phyloP scores from a whole-genome alignment of 306 rosid species.

The Vicia villosa region DNA sequence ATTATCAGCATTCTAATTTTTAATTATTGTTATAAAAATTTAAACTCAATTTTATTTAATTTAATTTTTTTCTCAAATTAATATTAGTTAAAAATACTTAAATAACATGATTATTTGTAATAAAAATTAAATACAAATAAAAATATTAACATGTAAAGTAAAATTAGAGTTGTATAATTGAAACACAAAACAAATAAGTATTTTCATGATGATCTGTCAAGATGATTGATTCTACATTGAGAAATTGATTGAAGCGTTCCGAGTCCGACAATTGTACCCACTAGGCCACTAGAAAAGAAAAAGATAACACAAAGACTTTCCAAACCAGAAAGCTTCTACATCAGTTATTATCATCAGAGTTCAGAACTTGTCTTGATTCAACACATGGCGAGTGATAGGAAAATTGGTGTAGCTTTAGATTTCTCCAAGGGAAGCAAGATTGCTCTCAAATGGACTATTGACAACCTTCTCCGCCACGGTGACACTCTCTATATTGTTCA shows the following conservation, averaged over 20 bases:
- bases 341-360: neutral
- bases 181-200: no score
- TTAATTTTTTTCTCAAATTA: no score
- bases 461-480: slow-evolving; percentile 44
- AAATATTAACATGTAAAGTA: no score
- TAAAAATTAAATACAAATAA: no score
- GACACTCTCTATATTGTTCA: slow-evolving; percentile 52
- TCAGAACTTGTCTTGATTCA: neutral
- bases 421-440: slow-evolving; percentile 60
- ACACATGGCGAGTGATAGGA: slow-evolving; percentile 42
- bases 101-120: no score
- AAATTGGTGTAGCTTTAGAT: slow-evolving; percentile 56
- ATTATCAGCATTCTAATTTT: no score
- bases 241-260: neutral
- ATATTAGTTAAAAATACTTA: no score
- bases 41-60: no score
- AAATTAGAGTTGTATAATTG: no score
- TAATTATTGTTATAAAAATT: no score
- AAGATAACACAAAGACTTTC: neutral
- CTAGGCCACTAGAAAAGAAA: neutral
- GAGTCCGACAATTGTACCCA: neutral
- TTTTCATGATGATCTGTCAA: no score
- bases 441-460: slow-evolving; percentile 55
- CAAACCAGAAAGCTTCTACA: neutral
- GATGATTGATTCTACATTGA: no score